Conservation (phyloP, 2,329 filamentous ascomycete genomes). For the Colletotrichum higginsianum region DNA sequence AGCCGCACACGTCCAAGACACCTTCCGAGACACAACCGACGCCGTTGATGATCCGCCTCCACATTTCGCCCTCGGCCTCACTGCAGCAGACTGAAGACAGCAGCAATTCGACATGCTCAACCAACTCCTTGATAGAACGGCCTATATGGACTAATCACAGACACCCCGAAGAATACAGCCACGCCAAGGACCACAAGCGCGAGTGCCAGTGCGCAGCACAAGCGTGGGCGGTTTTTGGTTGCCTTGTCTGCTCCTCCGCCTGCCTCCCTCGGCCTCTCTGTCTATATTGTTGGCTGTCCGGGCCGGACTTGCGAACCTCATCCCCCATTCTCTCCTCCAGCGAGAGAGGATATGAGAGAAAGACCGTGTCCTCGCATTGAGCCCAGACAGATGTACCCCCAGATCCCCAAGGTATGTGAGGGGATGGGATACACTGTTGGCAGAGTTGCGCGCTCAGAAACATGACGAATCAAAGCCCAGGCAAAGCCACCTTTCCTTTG, state of each 20-base stretch:
- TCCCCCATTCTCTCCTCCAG: not conserved
- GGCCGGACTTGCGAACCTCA: not conserved
- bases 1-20: slow-evolving; percentile 30
- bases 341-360: not conserved
- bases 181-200: slow-evolving; percentile 11
- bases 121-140: not conserved
- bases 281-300: not conserved
- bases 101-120: not conserved
- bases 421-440: slow-evolving; percentile 15
- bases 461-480: slow-evolving; percentile 39
- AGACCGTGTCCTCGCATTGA: slow-evolving; percentile 11
- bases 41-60: slow-evolving; percentile 37
- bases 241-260: not conserved
- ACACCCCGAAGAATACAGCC: slow-evolving; percentile 18
- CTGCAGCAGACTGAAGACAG: slow-evolving; percentile 30
- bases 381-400: not conserved
- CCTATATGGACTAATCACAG: slow-evolving; percentile 9
- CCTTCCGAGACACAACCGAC: slow-evolving; percentile 21
- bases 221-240: slow-evolving; percentile 21
- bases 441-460: slow-evolving; percentile 27
- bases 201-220: slow-evolving; percentile 26
- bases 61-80: slow-evolving; percentile 20
- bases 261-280: not conserved
- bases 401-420: slow-evolving; percentile 14
- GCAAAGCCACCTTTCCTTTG: slow-evolving; percentile 36